Conservation (phyloP, 2,329 filamentous ascomycete genomes). For the Verticillium nubilum region DNA sequence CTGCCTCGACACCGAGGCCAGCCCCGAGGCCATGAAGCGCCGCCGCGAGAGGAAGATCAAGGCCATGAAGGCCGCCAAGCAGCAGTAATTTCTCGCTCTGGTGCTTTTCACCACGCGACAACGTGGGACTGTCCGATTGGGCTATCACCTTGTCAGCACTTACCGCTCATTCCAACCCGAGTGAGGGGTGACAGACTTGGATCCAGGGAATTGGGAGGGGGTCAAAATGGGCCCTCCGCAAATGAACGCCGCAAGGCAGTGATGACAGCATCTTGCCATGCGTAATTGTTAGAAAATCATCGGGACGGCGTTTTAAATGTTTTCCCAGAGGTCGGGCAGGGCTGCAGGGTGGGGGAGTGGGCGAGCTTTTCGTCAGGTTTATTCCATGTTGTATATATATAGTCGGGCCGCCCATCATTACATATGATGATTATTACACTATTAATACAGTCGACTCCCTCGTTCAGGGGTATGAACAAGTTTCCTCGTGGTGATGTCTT, state of each 20-base stretch:
- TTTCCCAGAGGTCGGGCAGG: not conserved
- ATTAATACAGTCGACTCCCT: constrained; percentile 6
- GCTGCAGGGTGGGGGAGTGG: constrained; percentile 4
- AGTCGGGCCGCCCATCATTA: constrained; percentile 4
- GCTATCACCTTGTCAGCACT: not conserved
- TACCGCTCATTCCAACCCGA: too few relatives aligned
- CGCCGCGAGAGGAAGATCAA: constrained; percentile 73
- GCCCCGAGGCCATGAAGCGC: constrained; percentile 77
- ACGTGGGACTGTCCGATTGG: not conserved
- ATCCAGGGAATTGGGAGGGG: not conserved
- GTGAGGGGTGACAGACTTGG: not conserved
- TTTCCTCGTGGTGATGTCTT: not conserved
- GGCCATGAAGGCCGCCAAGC: constrained; percentile 62
- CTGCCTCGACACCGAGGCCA: constrained; percentile 86
- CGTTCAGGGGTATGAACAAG: not conserved
- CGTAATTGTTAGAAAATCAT: constrained; percentile 6
- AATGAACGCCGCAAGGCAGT: constrained; percentile 2
- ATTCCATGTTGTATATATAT: constrained; percentile 8
- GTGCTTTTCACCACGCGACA: not conserved
- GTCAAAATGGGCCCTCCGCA: not conserved
- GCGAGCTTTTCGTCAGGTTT: constrained; percentile 3
- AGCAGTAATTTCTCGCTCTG: constrained; percentile 42
- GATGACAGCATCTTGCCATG: constrained; percentile 3
- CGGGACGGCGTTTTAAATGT: constrained; percentile 11
- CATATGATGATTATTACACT: constrained; percentile 3